Evolutionary conservation across 1,284 basidiomycete genomes (phyloP).

Genomic region (Mycena sp.): DNA sequence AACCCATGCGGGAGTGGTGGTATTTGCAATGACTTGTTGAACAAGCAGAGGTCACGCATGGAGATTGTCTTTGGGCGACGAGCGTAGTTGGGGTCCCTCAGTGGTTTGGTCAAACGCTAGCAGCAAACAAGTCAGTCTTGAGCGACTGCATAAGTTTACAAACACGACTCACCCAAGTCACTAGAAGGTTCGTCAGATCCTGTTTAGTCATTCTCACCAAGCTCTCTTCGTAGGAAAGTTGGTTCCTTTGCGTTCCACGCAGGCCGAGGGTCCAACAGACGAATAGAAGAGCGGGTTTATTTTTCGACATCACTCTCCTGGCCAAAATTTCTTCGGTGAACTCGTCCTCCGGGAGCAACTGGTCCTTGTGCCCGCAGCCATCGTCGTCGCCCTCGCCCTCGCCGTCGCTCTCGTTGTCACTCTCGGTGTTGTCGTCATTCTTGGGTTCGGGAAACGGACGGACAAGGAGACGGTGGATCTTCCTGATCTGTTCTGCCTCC

Average conservation of each 20-base stretch:
- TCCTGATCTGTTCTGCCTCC: constrained; percentile 2
- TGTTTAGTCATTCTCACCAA: neutral
- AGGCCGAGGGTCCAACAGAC: constrained; percentile 11
- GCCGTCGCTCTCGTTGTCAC: neutral
- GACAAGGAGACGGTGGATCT: constrained; percentile 6
- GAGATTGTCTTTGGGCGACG: constrained; percentile 13
- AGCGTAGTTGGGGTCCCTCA: neutral
- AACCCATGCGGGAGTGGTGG: constrained; percentile 43
- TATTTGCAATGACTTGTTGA: constrained; percentile 37
- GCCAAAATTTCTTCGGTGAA: too few relatives aligned
- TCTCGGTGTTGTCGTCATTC: neutral
- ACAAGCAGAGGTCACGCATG: constrained; percentile 19
- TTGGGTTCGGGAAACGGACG: neutral
- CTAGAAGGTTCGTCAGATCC: neutral
- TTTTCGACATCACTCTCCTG: too few relatives aligned
- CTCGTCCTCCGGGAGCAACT: too few relatives aligned
- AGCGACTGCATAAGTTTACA: neutral
- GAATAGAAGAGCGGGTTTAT: constrained; percentile 1
- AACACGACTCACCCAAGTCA: constrained; percentile 9
- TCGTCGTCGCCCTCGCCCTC: neutral
- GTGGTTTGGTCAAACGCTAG: too few relatives aligned
- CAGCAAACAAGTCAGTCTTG: neutral
- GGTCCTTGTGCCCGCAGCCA: too few relatives aligned
- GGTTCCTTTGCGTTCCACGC: neutral
- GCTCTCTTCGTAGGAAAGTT: neutral